phyloP scores from a whole-genome alignment of 371 early-diverging fungal species.

The Mortierella sp. region DNA sequence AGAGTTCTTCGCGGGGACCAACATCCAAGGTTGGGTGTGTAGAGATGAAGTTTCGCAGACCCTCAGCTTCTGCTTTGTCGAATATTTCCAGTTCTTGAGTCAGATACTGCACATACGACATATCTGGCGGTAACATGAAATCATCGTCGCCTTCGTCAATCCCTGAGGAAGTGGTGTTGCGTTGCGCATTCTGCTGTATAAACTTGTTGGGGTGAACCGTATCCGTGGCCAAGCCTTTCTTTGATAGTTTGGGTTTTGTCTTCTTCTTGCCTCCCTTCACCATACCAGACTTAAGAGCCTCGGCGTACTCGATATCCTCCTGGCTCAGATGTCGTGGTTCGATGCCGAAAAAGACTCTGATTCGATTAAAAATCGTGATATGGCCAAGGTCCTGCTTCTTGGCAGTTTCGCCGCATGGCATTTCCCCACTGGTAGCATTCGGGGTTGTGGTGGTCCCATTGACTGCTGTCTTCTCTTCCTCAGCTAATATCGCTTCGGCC shows the following conservation, averaged over 20 bases:
- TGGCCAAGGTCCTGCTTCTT: neutral
- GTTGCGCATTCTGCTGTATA: constrained; percentile 15
- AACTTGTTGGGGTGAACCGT: constrained; percentile 29
- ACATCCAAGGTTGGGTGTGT: constrained; percentile 58
- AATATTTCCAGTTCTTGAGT: constrained; percentile 57
- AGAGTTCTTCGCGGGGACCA: constrained; percentile 67
- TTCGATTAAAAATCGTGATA: constrained; percentile 6
- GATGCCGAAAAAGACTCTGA: constrained; percentile 18
- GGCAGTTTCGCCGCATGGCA: neutral
- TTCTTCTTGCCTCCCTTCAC: constrained; percentile 14
- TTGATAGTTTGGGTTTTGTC: constrained; percentile 8
- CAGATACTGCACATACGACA: constrained; percentile 60
- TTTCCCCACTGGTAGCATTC: neutral
- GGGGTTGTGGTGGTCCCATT: neutral
- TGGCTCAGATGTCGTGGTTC: constrained; percentile 16
- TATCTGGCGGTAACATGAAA: constrained; percentile 56
- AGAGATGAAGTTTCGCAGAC: constrained; percentile 43
- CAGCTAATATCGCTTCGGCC: constrained; percentile 22
- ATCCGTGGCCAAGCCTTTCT: constrained; percentile 4
- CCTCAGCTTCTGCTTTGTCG: constrained; percentile 42
- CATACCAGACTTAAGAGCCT: constrained; percentile 38
- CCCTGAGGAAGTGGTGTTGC: constrained; percentile 17
- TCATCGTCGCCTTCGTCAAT: constrained; percentile 49
- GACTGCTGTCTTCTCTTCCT: constrained; percentile 20
- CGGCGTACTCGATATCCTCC: constrained; percentile 42